These are phyloP conservation scores for Paramecium primaurelia DNA, from an alignment of 73 alveolate genomes.

Conservation along the genomic window DNA sequence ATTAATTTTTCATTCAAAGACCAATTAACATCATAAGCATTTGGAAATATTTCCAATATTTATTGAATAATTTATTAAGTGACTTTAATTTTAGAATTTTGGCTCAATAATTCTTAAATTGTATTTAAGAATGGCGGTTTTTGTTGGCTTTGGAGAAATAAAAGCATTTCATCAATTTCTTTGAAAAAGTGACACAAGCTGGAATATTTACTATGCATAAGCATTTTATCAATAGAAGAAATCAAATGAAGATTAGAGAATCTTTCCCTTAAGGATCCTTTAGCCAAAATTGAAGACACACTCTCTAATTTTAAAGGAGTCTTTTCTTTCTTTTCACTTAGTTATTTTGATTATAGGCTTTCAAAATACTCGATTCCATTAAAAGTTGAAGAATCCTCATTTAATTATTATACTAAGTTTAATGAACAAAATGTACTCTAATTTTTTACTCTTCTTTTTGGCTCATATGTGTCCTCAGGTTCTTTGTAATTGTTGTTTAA, in stretches of 20 bases:
- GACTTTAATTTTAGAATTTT: neutral
- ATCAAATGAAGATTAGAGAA: neutral
- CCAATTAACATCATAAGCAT: constrained; percentile 14
- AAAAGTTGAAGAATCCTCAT: neutral
- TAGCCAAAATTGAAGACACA: neutral
- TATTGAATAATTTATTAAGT: neutral
- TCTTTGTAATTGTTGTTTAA: neutral
- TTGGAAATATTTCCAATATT: neutral
- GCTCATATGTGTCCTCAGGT: neutral
- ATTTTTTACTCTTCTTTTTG: constrained; percentile 7
- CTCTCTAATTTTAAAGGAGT: neutral
- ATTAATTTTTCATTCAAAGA: neutral
- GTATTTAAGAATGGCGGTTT: constrained; percentile 12
- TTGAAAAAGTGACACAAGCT: neutral
- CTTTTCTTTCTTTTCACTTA: neutral
- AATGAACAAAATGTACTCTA: neutral
- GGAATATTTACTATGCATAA: neutral
- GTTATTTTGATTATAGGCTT: neutral
- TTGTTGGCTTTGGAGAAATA: neutral
- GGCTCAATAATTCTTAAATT: neutral
- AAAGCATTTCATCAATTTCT: constrained; percentile 1
- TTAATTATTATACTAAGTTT: neutral
- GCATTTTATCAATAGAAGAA: neutral
- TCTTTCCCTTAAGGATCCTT: neutral
- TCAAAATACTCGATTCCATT: neutral